These are phyloP conservation scores for Pseudopediastrum boryanum DNA, from an alignment of 139 green algal genomes.

Conservation along the genomic window DNA sequence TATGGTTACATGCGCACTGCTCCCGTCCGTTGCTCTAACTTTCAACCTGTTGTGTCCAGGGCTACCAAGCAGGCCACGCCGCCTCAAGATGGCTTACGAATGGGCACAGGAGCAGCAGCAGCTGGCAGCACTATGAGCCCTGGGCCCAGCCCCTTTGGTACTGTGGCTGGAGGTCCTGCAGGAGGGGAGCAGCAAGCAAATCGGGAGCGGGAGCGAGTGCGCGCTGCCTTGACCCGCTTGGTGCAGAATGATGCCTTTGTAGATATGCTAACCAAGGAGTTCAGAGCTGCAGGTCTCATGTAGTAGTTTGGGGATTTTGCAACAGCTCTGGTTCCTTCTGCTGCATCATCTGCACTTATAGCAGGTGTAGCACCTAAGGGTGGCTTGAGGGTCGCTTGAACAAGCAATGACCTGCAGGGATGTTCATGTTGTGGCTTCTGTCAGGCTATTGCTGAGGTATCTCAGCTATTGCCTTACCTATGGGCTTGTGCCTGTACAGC, in stretches of 20 bases:
- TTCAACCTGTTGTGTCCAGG: constrained; percentile 8
- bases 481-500: too few relatives aligned
- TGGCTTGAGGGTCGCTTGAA: too few relatives aligned
- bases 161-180: neutral
- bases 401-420: too few relatives aligned
- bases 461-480: too few relatives aligned
- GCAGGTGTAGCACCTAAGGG: too few relatives aligned
- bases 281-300: constrained; percentile 31
- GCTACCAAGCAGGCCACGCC: constrained; percentile 18
- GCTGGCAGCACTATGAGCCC: neutral
- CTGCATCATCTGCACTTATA: too few relatives aligned
- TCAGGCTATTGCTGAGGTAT: too few relatives aligned
- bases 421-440: too few relatives aligned
- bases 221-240: constrained; percentile 20
- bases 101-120: neutral
- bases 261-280: constrained; percentile 31
- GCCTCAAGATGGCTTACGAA: neutral
- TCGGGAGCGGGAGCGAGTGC: constrained; percentile 13
- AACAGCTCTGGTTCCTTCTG: too few relatives aligned
- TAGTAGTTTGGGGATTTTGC: constrained; percentile 5
- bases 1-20: neutral
- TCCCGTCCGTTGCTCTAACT: too few relatives aligned
- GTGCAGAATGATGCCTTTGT: constrained; percentile 35
- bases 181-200: constrained; percentile 11
- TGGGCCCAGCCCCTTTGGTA: neutral